Evolutionary conservation across 345 rosid genomes (phyloP).

Genomic region (Noccaea bulbosa): DNA sequence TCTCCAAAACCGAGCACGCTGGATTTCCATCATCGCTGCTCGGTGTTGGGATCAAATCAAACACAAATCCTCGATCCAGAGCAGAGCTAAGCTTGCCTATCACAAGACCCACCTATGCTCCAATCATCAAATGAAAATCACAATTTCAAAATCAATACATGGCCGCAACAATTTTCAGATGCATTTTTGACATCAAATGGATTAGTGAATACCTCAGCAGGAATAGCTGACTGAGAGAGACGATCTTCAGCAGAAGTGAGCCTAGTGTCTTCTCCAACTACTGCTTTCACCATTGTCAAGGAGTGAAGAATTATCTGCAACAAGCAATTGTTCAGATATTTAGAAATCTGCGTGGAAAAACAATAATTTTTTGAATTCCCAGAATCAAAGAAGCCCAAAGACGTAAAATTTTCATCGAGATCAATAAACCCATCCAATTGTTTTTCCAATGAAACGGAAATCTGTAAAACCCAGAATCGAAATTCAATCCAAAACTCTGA

Average conservation of each 20-base stretch:
- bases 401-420: neutral
- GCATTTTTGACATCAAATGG: neutral
- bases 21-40: slow-evolving; percentile 73
- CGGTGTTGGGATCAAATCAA: slow-evolving; percentile 83
- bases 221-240: slow-evolving; percentile 66
- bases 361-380: neutral
- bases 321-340: neutral
- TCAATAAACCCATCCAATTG: neutral
- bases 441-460: neutral
- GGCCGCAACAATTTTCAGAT: neutral
- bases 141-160: neutral
- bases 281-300: slow-evolving; percentile 77
- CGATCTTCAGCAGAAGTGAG: slow-evolving; percentile 74
- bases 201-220: slow-evolving; percentile 59
- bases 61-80: slow-evolving; percentile 81
- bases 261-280: slow-evolving; percentile 77
- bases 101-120: slow-evolving; percentile 75
- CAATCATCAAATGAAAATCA: neutral
- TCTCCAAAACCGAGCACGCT: slow-evolving; percentile 66
- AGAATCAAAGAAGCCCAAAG: slow-evolving; percentile 16
- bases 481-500: slow-evolving; percentile 4
- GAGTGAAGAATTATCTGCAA: slow-evolving; percentile 9
- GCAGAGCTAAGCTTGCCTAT: slow-evolving; percentile 83
- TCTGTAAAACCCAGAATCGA: slow-evolving; percentile 27
- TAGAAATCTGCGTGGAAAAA: neutral